Percentiles rank a stretch among this genome's conserved stretches.
Conservation (phyloP, 805 yeast species). For the Myxozyma sirexii region DNA sequence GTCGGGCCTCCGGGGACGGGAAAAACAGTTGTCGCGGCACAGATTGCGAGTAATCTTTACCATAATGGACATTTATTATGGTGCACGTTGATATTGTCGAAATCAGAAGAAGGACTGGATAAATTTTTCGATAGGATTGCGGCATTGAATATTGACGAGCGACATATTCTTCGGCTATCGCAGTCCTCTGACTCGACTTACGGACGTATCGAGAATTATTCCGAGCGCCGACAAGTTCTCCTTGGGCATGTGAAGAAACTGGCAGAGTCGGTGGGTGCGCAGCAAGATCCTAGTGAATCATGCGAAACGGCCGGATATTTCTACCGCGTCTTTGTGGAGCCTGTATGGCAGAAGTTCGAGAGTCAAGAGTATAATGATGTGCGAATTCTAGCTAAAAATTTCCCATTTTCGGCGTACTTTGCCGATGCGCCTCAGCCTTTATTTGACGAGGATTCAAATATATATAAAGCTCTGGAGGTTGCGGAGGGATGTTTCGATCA, state of each 20-base stretch:
- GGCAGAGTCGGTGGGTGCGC: constrained; percentile 40
- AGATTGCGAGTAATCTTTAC: constrained; percentile 36
- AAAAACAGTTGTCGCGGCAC: constrained; percentile 45
- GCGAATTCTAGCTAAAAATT: constrained; percentile 2
- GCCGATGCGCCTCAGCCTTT: constrained; percentile 32
- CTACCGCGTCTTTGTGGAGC: constrained; percentile 37
- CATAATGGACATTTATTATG: constrained; percentile 38
- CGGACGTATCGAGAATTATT: constrained; percentile 34
- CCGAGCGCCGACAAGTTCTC: constrained; percentile 24
- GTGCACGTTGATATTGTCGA: constrained; percentile 42
- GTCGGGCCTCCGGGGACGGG: constrained; percentile 86
- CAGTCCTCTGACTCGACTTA: constrained; percentile 25
- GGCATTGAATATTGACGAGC: constrained; percentile 36
- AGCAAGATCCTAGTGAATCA: constrained; percentile 47
- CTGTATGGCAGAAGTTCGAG: constrained; percentile 34
- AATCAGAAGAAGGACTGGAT: constrained; percentile 37
- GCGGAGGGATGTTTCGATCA: constrained; percentile 33
- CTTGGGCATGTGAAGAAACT: constrained; percentile 41
- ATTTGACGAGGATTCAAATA: constrained; percentile 25
- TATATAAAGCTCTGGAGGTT: constrained; percentile 25
- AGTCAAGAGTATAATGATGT: constrained; percentile 4
- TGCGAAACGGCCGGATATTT: constrained; percentile 46
- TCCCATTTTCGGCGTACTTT: constrained; percentile 34
- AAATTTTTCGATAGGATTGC: constrained; percentile 36
- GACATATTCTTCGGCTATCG: constrained; percentile 39